Evolutionary conservation across 768 basidiomycete species (phyloP), one percentile per base, ranked within the genome.

Genomic region (Cyclocybe aegerita): DNA sequence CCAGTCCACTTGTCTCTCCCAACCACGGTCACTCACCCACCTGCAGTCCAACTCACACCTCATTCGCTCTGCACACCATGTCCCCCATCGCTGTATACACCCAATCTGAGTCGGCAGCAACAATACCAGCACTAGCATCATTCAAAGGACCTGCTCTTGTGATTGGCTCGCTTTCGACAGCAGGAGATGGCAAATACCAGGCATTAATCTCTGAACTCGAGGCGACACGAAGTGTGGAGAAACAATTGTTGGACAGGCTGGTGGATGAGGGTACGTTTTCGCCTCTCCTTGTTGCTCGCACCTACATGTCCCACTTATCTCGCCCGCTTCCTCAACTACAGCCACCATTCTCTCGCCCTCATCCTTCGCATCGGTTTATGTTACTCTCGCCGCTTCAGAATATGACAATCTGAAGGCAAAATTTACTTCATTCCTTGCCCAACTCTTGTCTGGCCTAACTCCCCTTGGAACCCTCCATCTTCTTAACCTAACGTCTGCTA

Each of bases 131-230:
- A 39, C 31, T 60, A 15, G 43, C 62, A 30, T 49, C 63, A 9
- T 36, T 56, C 8, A 76, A 79, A 60, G 82, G 80, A 10, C 66
- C 77, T 39, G 81, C 81, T 6, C 77, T 94, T 43, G 87, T 80
- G 46, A 82, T 95, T 55, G 90, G 92, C 48, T 91, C 91, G 7
- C 80, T 86, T 14, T 71, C 78, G 3, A 88, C 90, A 0, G 92
- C 91, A 3, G 78, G 82, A 63, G 82, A 91, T 61, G 93, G 92
- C 31, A 79, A 76, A 63, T 93, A 92, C 63, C 90, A 93, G 65
- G 66, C 78, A 1, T 70, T 90, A 53, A 76, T 91, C 45, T 75
- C 81, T 6, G 72, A 76, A 55, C 70, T 92, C 50, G 80, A 82
- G 65, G 67, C 66, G 50, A 75, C 73, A 12, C 67, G 77, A 54